These are phyloP conservation scores for Penstemon newberryi DNA, from an alignment of 257 asterid genomes.

Conservation along the genomic window DNA sequence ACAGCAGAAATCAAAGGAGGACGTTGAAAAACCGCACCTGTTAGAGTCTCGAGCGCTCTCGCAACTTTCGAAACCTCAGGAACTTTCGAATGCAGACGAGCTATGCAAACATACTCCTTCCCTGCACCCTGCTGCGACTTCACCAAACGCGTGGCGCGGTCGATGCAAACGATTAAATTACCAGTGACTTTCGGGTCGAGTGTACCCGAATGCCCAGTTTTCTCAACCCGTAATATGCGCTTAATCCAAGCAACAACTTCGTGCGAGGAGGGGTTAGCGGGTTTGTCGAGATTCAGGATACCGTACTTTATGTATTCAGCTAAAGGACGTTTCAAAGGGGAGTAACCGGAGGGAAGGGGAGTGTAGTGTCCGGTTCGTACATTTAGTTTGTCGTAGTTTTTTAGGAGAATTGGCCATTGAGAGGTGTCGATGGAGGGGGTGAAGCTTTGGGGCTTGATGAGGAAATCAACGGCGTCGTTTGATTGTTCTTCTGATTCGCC, in stretches of 20 bases:
- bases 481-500: slow-evolving; percentile 13
- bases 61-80: slow-evolving; percentile 76
- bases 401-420: slow-evolving; percentile 87
- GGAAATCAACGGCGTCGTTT: slow-evolving; percentile 45
- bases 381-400: slow-evolving; percentile 80
- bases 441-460: slow-evolving; percentile 78
- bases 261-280: slow-evolving; percentile 90
- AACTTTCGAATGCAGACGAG: slow-evolving; percentile 77
- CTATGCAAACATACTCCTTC: slow-evolving; percentile 85
- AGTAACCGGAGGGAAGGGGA: slow-evolving; percentile 79
- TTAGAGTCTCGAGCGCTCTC: slow-evolving; percentile 77
- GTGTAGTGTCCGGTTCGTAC: slow-evolving; percentile 95
- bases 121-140: slow-evolving; percentile 98
- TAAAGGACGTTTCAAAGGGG: slow-evolving; percentile 83
- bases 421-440: slow-evolving; percentile 85
- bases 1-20: slow-evolving; percentile 96
- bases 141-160: slow-evolving; percentile 89
- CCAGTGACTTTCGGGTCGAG: slow-evolving; percentile 96
- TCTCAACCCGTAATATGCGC: slow-evolving; percentile 80
- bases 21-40: slow-evolving; percentile 93
- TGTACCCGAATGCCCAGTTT: slow-evolving; percentile 96
- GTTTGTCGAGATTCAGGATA: slow-evolving; percentile 76
- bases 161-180: slow-evolving; percentile 85
- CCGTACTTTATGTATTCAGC: slow-evolving; percentile 82
- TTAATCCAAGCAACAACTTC: slow-evolving; percentile 97